These are phyloP conservation scores for Wickerhamomyces pijperi DNA, from an alignment of 805 yeast species.

Conservation along the genomic window DNA sequence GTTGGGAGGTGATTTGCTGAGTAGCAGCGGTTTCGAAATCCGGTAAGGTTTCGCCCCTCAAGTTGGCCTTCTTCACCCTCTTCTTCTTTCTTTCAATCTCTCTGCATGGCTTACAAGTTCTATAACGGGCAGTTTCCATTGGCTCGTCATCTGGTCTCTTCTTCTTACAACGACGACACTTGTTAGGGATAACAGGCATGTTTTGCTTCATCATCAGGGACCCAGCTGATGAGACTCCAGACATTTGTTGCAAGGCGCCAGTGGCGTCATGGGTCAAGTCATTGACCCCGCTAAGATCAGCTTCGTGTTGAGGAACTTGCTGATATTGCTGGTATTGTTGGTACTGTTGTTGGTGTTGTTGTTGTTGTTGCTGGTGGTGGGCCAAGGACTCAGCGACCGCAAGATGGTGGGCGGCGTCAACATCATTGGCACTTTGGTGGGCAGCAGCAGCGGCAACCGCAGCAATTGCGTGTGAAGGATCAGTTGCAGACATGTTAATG, in stretches of 20 bases:
- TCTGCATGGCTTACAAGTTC: constrained; percentile 20
- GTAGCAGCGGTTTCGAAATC: constrained; percentile 9
- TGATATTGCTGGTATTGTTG: constrained; percentile 3
- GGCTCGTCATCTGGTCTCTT: constrained; percentile 20
- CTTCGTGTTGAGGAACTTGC: constrained; percentile 2
- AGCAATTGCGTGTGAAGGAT: neutral
- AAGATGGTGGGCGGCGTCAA: neutral
- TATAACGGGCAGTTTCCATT: constrained; percentile 19
- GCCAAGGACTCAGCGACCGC: neutral
- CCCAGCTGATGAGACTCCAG: neutral
- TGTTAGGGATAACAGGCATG: constrained; percentile 2
- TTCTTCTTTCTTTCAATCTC: constrained; percentile 18
- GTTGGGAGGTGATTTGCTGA: constrained; percentile 4
- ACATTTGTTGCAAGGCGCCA: neutral
- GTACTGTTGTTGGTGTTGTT: neutral
- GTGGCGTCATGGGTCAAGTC: neutral
- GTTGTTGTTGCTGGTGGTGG: constrained; percentile 1
- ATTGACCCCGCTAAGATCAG: neutral
- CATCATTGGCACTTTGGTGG: neutral
- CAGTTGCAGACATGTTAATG: neutral
- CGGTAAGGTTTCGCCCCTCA: constrained; percentile 7
- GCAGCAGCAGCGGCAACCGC: neutral
- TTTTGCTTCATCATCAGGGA: neutral
- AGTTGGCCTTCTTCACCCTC: constrained; percentile 13
- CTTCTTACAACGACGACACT: constrained; percentile 21